Percentiles rank a stretch among this genome's conserved stretches.
These are phyloP conservation scores for Calonectria hawksworthii DNA, from an alignment of 2,329 filamentous ascomycete species.

Conservation along the genomic window DNA sequence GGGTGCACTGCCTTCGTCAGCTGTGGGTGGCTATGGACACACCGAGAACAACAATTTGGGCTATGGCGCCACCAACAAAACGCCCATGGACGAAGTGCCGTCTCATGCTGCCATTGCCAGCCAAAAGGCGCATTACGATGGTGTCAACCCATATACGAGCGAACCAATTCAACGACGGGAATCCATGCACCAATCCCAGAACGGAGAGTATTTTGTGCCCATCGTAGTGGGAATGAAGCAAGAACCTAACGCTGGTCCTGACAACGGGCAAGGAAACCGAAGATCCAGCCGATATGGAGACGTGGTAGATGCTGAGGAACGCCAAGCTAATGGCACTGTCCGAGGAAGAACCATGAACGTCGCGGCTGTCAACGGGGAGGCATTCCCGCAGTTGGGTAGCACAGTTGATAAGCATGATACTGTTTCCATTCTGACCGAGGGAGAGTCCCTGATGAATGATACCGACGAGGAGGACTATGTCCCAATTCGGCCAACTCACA, in stretches of 20 bases:
- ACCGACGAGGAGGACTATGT: constrained; percentile 44
- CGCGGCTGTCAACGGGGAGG: constrained; percentile 38
- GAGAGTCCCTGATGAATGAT: constrained; percentile 37
- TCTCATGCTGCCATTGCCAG: constrained; percentile 66
- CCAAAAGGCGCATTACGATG: constrained; percentile 66
- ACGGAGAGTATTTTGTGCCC: constrained; percentile 35
- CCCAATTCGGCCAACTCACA: constrained; percentile 44
- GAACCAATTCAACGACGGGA: constrained; percentile 53
- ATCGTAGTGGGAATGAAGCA: constrained; percentile 36
- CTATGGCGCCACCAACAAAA: constrained; percentile 62
- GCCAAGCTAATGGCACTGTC: constrained; percentile 26
- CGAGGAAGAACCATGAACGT: constrained; percentile 35
- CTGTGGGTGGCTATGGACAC: constrained; percentile 49
- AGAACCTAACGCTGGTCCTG: constrained; percentile 20
- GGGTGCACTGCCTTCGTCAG: constrained; percentile 61
- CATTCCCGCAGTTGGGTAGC: constrained; percentile 41
- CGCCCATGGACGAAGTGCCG: constrained; percentile 63
- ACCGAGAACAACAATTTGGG: constrained; percentile 51
- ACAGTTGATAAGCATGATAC: constrained; percentile 20
- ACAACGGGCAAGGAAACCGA: constrained; percentile 23
- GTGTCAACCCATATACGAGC: constrained; percentile 70
- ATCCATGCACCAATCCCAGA: constrained; percentile 21
- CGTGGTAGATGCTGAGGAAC: constrained; percentile 19
- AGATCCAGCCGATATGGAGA: constrained; percentile 27
- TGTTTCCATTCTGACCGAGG: constrained; percentile 38